Evolutionary conservation across 106 monocot genomes (phyloP).

Genomic region (Dioscorea zingiberensis): DNA sequence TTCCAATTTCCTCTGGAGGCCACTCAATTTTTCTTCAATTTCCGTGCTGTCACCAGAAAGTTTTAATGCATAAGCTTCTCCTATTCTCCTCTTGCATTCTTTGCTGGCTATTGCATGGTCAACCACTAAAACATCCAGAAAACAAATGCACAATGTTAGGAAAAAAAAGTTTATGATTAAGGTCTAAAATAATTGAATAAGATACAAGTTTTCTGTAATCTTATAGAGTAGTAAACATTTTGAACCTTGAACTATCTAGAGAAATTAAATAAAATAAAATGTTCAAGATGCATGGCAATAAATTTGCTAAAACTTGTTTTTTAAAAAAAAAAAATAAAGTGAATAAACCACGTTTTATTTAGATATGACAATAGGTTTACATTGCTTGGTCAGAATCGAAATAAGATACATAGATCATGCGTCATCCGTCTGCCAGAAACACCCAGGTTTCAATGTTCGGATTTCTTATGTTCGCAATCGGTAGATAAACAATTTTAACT

Average conservation of each 20-base stretch:
- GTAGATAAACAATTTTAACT: not conserved
- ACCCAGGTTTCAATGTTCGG: too few species aligned
- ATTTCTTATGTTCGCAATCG: too few species aligned
- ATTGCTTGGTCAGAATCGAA: too few species aligned
- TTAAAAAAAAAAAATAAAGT: too few species aligned
- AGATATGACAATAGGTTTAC: too few species aligned
- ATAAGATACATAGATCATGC: too few species aligned
- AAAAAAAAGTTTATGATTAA: not conserved
- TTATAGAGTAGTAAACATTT: not conserved
- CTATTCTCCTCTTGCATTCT: conserved; percentile 68
- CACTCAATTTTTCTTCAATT: conserved; percentile 15
- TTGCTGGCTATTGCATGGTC: conserved; percentile 67
- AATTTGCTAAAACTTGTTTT: too few species aligned
- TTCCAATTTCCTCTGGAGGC: conserved; percentile 21
- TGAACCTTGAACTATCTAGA: not conserved
- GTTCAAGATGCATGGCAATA: too few species aligned
- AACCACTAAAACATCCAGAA: conserved; percentile 49
- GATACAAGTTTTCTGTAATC: not conserved
- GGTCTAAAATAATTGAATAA: not conserved
- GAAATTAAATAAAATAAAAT: not conserved
- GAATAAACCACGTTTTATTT: too few species aligned
- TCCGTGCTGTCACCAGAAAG: conserved; percentile 1
- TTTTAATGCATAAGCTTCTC: conserved; percentile 50
- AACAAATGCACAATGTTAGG: not conserved
- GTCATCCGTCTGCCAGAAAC: too few species aligned